A percentile compares a stretch with the other conserved stretches of the same genome.
These are phyloP conservation scores for Parascedosporium putredinis DNA, from an alignment of 2,329 filamentous ascomycete species.

Conservation along the genomic window DNA sequence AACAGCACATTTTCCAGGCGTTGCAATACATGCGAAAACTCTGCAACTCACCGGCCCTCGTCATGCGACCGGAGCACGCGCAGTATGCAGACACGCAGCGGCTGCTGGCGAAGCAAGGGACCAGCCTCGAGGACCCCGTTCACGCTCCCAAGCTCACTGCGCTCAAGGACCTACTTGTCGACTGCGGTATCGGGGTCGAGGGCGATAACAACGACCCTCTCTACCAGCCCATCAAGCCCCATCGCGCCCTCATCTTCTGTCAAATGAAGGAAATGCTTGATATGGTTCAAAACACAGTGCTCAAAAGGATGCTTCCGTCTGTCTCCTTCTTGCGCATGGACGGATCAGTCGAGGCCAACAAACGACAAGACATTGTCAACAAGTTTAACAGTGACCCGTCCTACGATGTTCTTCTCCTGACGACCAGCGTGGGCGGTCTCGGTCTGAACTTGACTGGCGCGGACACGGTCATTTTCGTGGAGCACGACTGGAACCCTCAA, in stretches of 20 bases:
- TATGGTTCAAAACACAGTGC: conserved; percentile 90
- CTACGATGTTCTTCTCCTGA: conserved; percentile 87
- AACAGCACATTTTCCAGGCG: conserved; percentile 98
- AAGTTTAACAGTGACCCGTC: conserved; percentile 97
- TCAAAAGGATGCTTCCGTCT: conserved; percentile 81
- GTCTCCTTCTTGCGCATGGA: conserved; percentile 93
- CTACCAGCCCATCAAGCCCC: conserved; percentile 81
- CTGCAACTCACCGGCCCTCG: conserved; percentile 92
- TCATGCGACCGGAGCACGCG: conserved; percentile 88
- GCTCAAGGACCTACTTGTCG: conserved; percentile 85
- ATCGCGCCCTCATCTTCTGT: conserved; percentile 93
- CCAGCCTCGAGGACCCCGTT: conserved; percentile 69
- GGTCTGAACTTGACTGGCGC: conserved; percentile 93
- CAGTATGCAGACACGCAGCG: conserved; percentile 82
- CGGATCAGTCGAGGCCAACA: conserved; percentile 82
- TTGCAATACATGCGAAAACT: conserved; percentile 99
- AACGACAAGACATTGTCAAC: conserved; percentile 95
- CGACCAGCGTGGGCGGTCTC: conserved; percentile 88
- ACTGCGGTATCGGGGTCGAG: conserved; percentile 88
- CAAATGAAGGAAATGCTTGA: conserved; percentile 99
- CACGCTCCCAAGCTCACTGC: conserved; percentile 92
- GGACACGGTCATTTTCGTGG: conserved; percentile 97
- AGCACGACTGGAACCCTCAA: conserved; percentile 99
- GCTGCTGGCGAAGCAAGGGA: conserved; percentile 67
- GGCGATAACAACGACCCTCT: conserved; percentile 50